These are phyloP conservation scores for Themeda triandra DNA, from an alignment of 176 grass and related monocot species.

Conservation along the genomic window DNA sequence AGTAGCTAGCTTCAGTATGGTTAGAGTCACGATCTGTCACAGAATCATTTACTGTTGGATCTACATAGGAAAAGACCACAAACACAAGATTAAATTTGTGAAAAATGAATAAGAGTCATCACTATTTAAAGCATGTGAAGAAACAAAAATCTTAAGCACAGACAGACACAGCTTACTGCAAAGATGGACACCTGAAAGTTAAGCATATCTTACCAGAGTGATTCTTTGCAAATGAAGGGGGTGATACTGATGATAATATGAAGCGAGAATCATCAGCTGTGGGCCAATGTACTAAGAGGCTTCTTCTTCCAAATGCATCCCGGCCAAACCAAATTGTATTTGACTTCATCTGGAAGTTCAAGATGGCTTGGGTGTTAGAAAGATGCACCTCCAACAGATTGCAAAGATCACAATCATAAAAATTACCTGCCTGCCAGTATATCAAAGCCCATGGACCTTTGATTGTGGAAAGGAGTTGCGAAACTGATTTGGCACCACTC, in stretches of 20 bases:
- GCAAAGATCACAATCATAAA: neutral
- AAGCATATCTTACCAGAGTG: conserved; percentile 39
- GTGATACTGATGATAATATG: conserved; percentile 75
- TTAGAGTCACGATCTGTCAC: conserved; percentile 41
- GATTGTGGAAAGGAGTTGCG: conserved; percentile 67
- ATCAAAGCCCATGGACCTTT: conserved; percentile 89
- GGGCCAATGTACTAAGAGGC: conserved; percentile 88
- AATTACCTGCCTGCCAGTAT: conserved; percentile 89
- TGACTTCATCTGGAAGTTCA: conserved; percentile 50
- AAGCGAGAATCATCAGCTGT: conserved; percentile 63
- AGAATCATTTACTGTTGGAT: conserved; percentile 24
- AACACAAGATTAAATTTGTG: conserved; percentile 8
- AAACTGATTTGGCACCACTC: conserved; percentile 37
- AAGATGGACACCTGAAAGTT: neutral
- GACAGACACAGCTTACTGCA: neutral
- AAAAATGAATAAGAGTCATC: conserved; percentile 5
- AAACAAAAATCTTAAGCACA: conserved; percentile 1
- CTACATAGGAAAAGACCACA: conserved; percentile 28
- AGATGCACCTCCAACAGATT: neutral
- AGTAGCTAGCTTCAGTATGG: conserved; percentile 30
- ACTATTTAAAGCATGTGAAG: neutral
- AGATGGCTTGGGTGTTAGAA: conserved; percentile 10
- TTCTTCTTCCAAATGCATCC: conserved; percentile 89
- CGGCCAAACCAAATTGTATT: conserved; percentile 74
- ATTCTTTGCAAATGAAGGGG: conserved; percentile 34